Conservation (phyloP, 1,284 basidiomycete species). For the Inonotus obliquus region DNA sequence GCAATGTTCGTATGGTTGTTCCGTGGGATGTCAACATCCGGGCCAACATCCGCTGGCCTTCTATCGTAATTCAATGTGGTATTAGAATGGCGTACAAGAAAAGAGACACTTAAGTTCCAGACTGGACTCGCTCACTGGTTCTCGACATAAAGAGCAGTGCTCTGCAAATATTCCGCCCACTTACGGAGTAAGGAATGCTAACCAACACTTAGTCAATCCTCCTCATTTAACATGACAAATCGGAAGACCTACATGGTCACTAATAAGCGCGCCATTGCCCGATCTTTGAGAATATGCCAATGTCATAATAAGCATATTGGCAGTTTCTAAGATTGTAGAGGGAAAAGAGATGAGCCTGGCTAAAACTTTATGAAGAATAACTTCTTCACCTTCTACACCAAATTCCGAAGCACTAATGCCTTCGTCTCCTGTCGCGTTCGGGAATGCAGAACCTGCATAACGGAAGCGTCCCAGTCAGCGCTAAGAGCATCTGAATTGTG, state of each 20-base stretch:
- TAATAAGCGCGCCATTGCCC: slow-evolving; percentile 29
- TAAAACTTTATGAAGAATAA: neutral
- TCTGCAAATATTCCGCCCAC: slow-evolving; percentile 30
- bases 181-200: slow-evolving; percentile 38
- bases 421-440: slow-evolving; percentile 4
- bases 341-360: neutral
- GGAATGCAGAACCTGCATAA: slow-evolving; percentile 3
- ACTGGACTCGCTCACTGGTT: slow-evolving; percentile 1
- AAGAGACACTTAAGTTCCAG: too few relatives aligned
- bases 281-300: slow-evolving; percentile 34
- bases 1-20: slow-evolving; percentile 32
- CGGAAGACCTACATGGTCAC: slow-evolving; percentile 2
- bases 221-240: neutral
- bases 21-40: neutral
- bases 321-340: slow-evolving; percentile 26
- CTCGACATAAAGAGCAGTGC: neutral
- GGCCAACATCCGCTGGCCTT: neutral
- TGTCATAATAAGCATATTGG: slow-evolving; percentile 39
- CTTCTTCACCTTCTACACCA: slow-evolving; percentile 25
- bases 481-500: neutral
- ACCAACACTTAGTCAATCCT: neutral
- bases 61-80: neutral
- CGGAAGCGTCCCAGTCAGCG: neutral
- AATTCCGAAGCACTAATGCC: slow-evolving; percentile 19
- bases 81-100: neutral